Evolutionary conservation across 1,139 yeast genomes (phyloP), one percentile per base, ranked within the genome.

Genomic region (Suhomyces wounanorum): DNA sequence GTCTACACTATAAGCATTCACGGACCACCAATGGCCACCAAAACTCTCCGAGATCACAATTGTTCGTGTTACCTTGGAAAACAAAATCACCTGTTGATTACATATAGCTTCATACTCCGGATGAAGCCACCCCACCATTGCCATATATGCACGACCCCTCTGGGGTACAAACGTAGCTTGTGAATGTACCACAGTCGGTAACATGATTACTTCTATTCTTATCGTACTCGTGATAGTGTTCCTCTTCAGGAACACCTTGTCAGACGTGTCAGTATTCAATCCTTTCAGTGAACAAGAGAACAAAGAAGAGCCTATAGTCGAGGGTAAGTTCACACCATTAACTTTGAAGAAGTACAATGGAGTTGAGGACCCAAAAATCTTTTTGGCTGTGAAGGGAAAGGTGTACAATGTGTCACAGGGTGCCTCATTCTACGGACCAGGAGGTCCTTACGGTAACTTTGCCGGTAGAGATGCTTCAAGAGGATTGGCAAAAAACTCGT

Each of bases 391-490:
- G 14, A 83, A 79, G 60, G 96, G 97, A 1, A 84, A 81, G 43
- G 97, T 94, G 4, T 94, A 82, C 64, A 97, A 94, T 64, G 97
- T 91, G 25, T 75, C 89, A 10, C 76, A 78, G 23, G 97, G 97
- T 0, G 82, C 91, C 55, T 79, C 83, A 47, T 94, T 94, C 65
- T 94, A 95, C 65, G 99, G 99, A 0, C 99, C 99, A 3, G 91
- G 95, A 21, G 97, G 98, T 0, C 96, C 98, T 0, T 94, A 94
- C 68, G 86, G 88, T 51, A 91, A 90, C 65, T 94, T 94, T 75
- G 98, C 98, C 1, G 99, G 99, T 3, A 87, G 90, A 59, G 99
- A 94, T 70, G 98, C 99, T 2, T 87, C 96, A 2, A 76, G 99
- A 57, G 99, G 99, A 0, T 79, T 94, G 55, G 97, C 98, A 1